Percentiles rank a stretch among this genome's conserved stretches.
Conservation (phyloP, 129 eudicot species). For the Tanacetum coccineum region DNA sequence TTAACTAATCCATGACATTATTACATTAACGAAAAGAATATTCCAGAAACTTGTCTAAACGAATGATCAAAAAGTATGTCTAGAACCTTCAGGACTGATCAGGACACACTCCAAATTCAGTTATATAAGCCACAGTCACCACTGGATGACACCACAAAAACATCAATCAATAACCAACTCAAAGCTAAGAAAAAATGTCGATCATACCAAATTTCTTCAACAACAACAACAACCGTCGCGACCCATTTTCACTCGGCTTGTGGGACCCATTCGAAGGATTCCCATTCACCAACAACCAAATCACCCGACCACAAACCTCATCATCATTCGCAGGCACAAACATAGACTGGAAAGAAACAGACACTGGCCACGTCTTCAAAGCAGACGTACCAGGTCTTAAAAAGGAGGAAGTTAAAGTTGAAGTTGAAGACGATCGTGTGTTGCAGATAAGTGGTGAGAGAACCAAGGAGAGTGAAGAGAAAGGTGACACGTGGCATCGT, state of each 20-base stretch:
- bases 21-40: too few relatives aligned
- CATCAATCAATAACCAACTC: too few relatives aligned
- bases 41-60: too few relatives aligned
- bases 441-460: slow-evolving; percentile 58
- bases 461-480: slow-evolving; percentile 42
- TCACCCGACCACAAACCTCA: slow-evolving; percentile 4
- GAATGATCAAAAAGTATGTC: too few relatives aligned
- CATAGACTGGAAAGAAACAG: slow-evolving; percentile 55
- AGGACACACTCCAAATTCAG: too few relatives aligned
- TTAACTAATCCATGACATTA: too few relatives aligned
- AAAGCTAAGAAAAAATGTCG: slow-evolving; percentile 17
- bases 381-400: slow-evolving; percentile 51
- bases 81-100: too few relatives aligned
- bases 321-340: slow-evolving; percentile 21
- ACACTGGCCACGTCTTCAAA: slow-evolving; percentile 37
- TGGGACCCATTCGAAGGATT: slow-evolving; percentile 38
- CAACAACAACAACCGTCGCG: slow-evolving; percentile 22
- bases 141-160: too few relatives aligned
- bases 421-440: slow-evolving; percentile 44
- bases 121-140: too few relatives aligned
- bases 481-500: slow-evolving; percentile 38
- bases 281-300: slow-evolving; percentile 6
- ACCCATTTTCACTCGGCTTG: slow-evolving; percentile 24
- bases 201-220: slow-evolving; percentile 33
- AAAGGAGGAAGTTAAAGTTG: slow-evolving; percentile 57